A percentile compares a stretch with the other conserved stretches of the same genome.
phyloP scores from a whole-genome alignment of 257 asterid genomes.

The Solanum pinnatisectum region DNA sequence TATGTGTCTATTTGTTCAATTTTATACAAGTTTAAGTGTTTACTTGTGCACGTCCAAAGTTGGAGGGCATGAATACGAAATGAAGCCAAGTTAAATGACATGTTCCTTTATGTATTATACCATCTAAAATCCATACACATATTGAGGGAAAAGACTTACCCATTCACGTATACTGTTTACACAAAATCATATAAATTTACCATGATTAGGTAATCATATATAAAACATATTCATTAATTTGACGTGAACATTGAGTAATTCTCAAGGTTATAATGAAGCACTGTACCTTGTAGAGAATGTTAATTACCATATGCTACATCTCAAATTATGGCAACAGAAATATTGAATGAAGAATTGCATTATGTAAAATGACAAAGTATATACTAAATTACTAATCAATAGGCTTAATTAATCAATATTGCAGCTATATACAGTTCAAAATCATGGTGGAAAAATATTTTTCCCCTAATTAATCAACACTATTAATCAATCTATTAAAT shows the following conservation, averaged over 20 bases:
- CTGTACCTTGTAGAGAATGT: not conserved
- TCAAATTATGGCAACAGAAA: not conserved
- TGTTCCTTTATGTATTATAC: too few relatives aligned
- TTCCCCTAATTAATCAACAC: not conserved
- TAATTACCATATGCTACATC: not conserved
- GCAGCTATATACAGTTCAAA: not conserved
- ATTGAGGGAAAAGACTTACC: not conserved
- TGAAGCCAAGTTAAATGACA: too few relatives aligned
- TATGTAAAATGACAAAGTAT: not conserved
- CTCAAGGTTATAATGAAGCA: not conserved
- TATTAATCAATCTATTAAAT: not conserved
- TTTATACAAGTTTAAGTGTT: too few relatives aligned
- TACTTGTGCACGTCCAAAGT: not conserved
- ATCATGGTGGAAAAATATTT: not conserved
- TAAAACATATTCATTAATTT: not conserved
- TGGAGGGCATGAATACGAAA: fast-evolving
- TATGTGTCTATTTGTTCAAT: not conserved
- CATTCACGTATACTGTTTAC: not conserved
- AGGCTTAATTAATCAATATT: not conserved
- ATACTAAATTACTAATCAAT: not conserved
- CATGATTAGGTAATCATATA: not conserved
- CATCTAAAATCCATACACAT: not conserved
- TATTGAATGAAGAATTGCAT: not conserved
- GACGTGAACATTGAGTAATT: not conserved
- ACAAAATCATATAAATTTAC: not conserved